Evolutionary conservation across 768 basidiomycete species (phyloP).

Genomic region (Ephemerocybe angulata): DNA sequence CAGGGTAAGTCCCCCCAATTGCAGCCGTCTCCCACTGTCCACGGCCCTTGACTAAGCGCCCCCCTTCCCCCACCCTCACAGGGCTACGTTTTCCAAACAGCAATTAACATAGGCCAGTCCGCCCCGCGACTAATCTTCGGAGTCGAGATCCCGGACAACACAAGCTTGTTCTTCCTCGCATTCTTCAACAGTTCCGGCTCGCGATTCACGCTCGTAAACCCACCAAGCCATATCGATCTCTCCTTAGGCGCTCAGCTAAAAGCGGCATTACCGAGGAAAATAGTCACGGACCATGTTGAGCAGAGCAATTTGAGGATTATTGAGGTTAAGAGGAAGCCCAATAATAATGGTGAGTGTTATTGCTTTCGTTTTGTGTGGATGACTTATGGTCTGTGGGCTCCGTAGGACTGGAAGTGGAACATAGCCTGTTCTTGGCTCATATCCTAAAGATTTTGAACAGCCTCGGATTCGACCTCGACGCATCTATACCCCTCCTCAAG

Average conservation of each 20-base stretch:
- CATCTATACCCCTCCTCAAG: constrained; percentile 58
- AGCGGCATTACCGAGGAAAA: constrained; percentile 32
- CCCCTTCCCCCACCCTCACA: constrained; percentile 23
- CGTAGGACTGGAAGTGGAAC: constrained; percentile 43
- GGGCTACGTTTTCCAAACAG: constrained; percentile 71
- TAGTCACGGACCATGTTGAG: constrained; percentile 36
- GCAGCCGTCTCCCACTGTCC: neutral
- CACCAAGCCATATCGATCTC: constrained; percentile 40
- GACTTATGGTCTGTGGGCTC: constrained; percentile 4
- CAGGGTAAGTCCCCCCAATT: constrained; percentile 44
- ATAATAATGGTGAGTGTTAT: constrained; percentile 19
- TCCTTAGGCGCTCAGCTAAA: constrained; percentile 38
- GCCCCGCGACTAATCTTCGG: constrained; percentile 68
- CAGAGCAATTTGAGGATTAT: constrained; percentile 53
- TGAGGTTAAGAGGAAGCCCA: constrained; percentile 46
- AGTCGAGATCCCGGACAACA: constrained; percentile 42
- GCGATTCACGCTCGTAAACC: constrained; percentile 46
- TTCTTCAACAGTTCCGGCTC: constrained; percentile 61
- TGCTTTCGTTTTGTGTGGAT: neutral
- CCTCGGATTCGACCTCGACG: constrained; percentile 60
- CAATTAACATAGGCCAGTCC: constrained; percentile 52
- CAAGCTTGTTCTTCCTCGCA: constrained; percentile 60
- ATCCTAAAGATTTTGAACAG: constrained; percentile 56
- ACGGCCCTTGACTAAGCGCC: constrained; percentile 5
- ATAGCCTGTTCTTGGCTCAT: constrained; percentile 56